phyloP scores from a whole-genome alignment of 805 yeast genomes.

The Candida nitratophila region DNA sequence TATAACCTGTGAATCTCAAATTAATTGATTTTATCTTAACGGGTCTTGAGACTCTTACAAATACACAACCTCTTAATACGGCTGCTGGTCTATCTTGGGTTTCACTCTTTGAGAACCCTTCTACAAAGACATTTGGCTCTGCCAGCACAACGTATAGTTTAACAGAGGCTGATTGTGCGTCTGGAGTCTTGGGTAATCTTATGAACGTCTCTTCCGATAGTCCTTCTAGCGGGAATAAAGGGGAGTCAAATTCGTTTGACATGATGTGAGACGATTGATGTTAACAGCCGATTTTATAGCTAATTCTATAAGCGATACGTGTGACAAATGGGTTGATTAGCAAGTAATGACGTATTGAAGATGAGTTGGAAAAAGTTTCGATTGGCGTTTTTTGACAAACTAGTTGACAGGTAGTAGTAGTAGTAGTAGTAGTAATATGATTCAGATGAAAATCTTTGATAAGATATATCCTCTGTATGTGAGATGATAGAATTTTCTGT shows the following conservation, averaged over 20 bases:
- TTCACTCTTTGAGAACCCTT: slow-evolving; percentile 71
- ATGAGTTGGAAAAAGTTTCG: too few relatives aligned
- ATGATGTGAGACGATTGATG: too few relatives aligned
- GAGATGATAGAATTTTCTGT: too few relatives aligned
- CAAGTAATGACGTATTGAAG: too few relatives aligned
- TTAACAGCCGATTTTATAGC: too few relatives aligned
- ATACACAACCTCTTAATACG: slow-evolving; percentile 71
- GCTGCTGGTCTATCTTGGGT: slow-evolving; percentile 65
- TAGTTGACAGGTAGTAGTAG: too few relatives aligned
- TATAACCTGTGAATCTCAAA: slow-evolving; percentile 57
- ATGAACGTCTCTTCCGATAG: slow-evolving; percentile 32
- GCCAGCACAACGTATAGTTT: slow-evolving; percentile 69
- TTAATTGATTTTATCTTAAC: slow-evolving; percentile 59
- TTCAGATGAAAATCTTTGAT: too few relatives aligned
- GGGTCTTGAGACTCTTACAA: slow-evolving; percentile 63
- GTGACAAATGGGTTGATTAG: too few relatives aligned
- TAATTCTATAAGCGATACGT: too few relatives aligned
- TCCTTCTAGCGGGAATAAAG: slow-evolving; percentile 41
- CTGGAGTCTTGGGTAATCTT: slow-evolving; percentile 49
- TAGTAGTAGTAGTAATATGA: too few relatives aligned
- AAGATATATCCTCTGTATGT: too few relatives aligned
- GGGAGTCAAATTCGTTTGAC: slow-evolving; percentile 22
- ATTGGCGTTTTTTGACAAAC: too few relatives aligned
- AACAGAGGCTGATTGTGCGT: slow-evolving; percentile 56
- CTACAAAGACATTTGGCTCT: slow-evolving; percentile 72